Conservation (phyloP, 441 rosid genomes). For the Erysimum cheiri region DNA sequence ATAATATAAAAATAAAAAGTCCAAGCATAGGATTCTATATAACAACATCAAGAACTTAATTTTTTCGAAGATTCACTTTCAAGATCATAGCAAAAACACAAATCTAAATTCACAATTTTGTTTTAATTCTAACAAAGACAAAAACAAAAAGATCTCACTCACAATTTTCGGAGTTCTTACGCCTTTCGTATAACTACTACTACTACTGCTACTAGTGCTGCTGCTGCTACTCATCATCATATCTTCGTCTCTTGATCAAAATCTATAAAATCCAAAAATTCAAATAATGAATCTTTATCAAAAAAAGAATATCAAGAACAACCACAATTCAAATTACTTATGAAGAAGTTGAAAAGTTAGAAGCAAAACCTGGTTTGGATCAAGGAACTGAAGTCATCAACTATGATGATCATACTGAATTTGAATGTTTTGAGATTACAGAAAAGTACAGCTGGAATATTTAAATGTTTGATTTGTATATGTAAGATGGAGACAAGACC, state of each 20-base stretch:
- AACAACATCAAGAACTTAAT: background rate
- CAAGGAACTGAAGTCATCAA: background rate
- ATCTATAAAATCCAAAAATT: conserved; percentile 16
- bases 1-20: background rate
- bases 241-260: conserved; percentile 24
- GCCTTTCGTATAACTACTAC: conserved; percentile 5
- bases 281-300: background rate
- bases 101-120: background rate
- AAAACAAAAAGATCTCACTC: conserved; percentile 24
- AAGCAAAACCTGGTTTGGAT: conserved; percentile 5
- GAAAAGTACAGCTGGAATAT: conserved; percentile 1
- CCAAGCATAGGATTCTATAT: background rate
- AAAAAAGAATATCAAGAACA: background rate
- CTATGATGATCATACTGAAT: conserved; percentile 15
- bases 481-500: conserved; percentile 30
- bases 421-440: conserved; percentile 9
- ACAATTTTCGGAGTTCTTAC: conserved; percentile 3
- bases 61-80: background rate
- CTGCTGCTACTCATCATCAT: conserved; percentile 13
- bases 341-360: background rate
- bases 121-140: conserved; percentile 26
- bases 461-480: background rate
- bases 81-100: conserved; percentile 10
- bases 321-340: background rate
- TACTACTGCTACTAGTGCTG: background rate